Percentiles rank a stretch among this genome's conserved stretches.
Evolutionary conservation across 1,139 yeast genomes (phyloP).

Genomic region (Debaryomyces udenii): DNA sequence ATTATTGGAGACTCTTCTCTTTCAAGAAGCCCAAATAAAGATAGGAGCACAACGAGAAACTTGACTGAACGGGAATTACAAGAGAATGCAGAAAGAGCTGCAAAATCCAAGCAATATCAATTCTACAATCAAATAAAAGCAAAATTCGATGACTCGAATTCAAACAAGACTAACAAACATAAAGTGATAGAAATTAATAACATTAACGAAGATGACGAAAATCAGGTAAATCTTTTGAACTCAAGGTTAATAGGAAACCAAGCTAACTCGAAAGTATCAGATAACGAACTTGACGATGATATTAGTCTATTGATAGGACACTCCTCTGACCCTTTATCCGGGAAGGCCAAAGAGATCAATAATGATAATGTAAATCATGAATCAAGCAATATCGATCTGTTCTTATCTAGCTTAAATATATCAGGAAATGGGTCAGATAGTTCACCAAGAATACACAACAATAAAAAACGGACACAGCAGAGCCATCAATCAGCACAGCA

Average conservation of each 20-base stretch:
- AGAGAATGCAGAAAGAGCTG: constrained; percentile 28
- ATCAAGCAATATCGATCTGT: neutral
- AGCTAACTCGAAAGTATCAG: constrained; percentile 8
- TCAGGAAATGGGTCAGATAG: neutral
- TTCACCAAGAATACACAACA: neutral
- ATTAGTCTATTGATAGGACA: constrained; percentile 21
- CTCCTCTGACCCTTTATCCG: too few relatives aligned
- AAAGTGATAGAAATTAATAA: constrained; percentile 46
- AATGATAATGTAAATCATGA: too few relatives aligned
- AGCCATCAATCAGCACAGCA: neutral
- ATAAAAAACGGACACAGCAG: neutral
- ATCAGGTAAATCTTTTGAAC: constrained; percentile 32
- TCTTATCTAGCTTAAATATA: constrained; percentile 4
- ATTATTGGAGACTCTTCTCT: constrained; percentile 34
- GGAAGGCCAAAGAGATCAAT: too few relatives aligned
- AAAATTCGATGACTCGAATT: constrained; percentile 26
- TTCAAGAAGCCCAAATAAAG: constrained; percentile 8
- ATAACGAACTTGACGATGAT: constrained; percentile 25
- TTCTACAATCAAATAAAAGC: constrained; percentile 34
- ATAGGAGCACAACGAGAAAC: constrained; percentile 15
- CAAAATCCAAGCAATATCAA: constrained; percentile 29
- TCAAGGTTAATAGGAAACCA: constrained; percentile 20
- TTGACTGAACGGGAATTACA: constrained; percentile 33
- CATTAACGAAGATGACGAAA: constrained; percentile 26
- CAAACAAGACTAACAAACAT: constrained; percentile 10